Percentiles rank a stretch among this genome's conserved stretches.
Evolutionary conservation across 192 early-diverging fungal species (phyloP).

Genomic region (Backusella parvicylindrica): DNA sequence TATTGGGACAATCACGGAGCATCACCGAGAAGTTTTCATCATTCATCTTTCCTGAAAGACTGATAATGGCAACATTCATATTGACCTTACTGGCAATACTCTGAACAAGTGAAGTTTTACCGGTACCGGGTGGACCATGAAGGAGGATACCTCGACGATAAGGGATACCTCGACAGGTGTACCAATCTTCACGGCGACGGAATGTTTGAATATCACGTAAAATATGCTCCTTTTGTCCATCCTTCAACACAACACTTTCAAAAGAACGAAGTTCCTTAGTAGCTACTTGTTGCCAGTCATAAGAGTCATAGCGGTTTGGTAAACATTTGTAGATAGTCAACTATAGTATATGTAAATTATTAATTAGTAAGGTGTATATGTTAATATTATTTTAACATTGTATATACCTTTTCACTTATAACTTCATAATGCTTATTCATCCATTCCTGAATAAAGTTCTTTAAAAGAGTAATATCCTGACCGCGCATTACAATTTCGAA

Average conservation of each 20-base stretch:
- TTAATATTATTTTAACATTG: neutral
- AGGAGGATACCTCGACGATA: conserved; percentile 52
- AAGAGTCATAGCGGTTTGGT: neutral
- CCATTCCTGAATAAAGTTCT: conserved; percentile 25
- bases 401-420: conserved; percentile 20
- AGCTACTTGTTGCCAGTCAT: conserved; percentile 14
- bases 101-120: conserved; percentile 49
- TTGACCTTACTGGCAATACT: conserved; percentile 49
- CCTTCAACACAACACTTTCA: conserved; percentile 45
- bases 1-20: conserved; percentile 38
- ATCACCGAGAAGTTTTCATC: conserved; percentile 41
- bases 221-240: conserved; percentile 44
- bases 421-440: conserved; percentile 16
- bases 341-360: neutral
- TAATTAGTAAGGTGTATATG: neutral
- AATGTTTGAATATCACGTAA: conserved; percentile 43
- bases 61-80: conserved; percentile 49
- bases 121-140: conserved; percentile 53
- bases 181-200: conserved; percentile 42
- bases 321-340: conserved; percentile 7
- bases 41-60: conserved; percentile 40
- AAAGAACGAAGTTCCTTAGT: conserved; percentile 36
- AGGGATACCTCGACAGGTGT: conserved; percentile 46
- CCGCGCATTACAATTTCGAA: conserved; percentile 4
- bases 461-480: neutral